phyloP scores from a whole-genome alignment of 805 yeast species.

The Yarrowia keelungensis region DNA sequence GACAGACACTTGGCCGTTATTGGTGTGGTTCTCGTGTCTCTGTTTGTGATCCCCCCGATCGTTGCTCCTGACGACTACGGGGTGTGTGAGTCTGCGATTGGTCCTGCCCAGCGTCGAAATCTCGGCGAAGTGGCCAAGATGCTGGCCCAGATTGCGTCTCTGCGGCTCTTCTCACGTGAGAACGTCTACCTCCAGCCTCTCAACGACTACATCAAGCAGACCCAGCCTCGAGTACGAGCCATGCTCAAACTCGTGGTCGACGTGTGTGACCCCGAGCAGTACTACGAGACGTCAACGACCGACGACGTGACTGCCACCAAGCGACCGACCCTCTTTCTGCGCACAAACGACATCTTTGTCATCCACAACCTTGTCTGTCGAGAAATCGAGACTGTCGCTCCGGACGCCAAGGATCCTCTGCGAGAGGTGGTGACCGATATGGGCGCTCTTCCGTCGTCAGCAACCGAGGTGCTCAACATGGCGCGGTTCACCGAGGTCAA shows the following conservation, averaged over 20 bases:
- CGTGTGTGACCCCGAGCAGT: conserved; percentile 62
- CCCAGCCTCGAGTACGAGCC: conserved; percentile 56
- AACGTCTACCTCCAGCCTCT: conserved; percentile 79
- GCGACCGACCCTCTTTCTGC: conserved; percentile 51
- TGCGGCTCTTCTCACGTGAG: conserved; percentile 67
- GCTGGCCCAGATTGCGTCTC: conserved; percentile 67
- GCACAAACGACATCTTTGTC: conserved; percentile 50
- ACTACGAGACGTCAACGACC: conserved; percentile 66
- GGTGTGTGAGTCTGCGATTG: conserved; percentile 51
- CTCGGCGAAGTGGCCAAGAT: conserved; percentile 64
- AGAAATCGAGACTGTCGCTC: conserved; percentile 46
- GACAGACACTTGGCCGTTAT: conserved; percentile 70
- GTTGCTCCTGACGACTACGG: conserved; percentile 58
- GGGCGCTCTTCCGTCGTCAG: conserved; percentile 55
- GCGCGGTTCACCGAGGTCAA: conserved; percentile 62
- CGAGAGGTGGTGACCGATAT: conserved; percentile 54
- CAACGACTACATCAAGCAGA: conserved; percentile 69
- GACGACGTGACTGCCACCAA: conserved; percentile 70
- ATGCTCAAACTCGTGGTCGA: conserved; percentile 59
- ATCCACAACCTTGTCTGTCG: conserved; percentile 52
- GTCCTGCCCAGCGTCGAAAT: conserved; percentile 57
- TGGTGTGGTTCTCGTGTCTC: conserved; percentile 58
- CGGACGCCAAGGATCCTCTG: conserved; percentile 60
- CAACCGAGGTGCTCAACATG: conserved; percentile 57
- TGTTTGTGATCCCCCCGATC: conserved; percentile 51